Conservation (phyloP, 192 early-diverging fungal species). For the Entomortierella parvispora region DNA sequence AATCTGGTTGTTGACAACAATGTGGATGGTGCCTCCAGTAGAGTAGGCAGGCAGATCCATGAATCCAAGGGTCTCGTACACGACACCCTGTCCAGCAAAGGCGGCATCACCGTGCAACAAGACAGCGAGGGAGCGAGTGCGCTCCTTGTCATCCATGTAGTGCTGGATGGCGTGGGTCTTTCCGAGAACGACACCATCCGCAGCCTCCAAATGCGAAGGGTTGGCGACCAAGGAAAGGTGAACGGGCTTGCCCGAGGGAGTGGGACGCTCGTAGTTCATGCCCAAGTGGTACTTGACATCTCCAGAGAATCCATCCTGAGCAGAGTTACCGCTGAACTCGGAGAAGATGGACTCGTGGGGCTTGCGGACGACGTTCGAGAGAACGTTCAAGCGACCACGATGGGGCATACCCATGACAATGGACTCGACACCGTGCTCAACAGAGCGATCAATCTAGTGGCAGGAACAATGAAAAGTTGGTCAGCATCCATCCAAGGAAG, state of each 20-base stretch:
- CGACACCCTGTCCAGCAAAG: conserved; percentile 97
- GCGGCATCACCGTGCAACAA: conserved; percentile 98
- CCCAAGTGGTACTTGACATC: conserved; percentile 96
- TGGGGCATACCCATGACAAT: conserved; percentile 99
- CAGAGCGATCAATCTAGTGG: conserved; percentile 89
- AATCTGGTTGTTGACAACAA: conserved; percentile 98
- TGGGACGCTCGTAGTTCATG: conserved; percentile 96
- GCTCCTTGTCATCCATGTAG: conserved; percentile 86
- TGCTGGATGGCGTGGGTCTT: conserved; percentile 97
- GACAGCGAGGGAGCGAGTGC: conserved; percentile 84
- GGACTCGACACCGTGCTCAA: conserved; percentile 94
- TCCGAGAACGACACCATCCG: conserved; percentile 96
- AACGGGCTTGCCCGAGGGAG: conserved; percentile 96
- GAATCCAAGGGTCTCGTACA: conserved; percentile 97
- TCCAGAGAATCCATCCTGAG: conserved; percentile 92
- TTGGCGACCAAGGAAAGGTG: conserved; percentile 98
- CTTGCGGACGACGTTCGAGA: conserved; percentile 98
- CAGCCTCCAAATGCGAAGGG: conserved; percentile 98
- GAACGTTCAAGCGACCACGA: conserved; percentile 97
- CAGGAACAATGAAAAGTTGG: neutral
- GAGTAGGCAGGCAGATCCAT: conserved; percentile 94
- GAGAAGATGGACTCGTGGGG: conserved; percentile 99
- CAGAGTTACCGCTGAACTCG: conserved; percentile 93
- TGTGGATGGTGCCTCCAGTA: conserved; percentile 96
- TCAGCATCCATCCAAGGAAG: neutral